Evolutionary conservation across 805 yeast species (phyloP), one percentile per base, ranked within the genome.

Genomic region (Jamesozyma hellenica): DNA sequence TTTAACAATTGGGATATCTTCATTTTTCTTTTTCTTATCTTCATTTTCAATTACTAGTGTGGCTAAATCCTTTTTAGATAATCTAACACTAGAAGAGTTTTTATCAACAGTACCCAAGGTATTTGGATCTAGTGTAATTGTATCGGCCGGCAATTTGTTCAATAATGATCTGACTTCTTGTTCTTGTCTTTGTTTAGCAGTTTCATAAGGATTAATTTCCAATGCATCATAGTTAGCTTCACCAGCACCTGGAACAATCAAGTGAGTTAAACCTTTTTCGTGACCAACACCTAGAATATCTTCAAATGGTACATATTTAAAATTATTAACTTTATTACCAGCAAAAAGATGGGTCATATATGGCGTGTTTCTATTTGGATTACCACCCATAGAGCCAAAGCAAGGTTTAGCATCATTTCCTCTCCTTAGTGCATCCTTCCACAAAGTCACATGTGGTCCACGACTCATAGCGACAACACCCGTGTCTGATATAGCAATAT

Each of bases 221-320:
- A 87, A 63, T 3, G 97, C 87, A 67, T 92, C 98, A 60, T 75
- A 87, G 64, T 92, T 92, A 45, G 98, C 96, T 66, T 92, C 98
- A 68, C 98, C 98, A 32, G 96, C 70, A 19, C 98, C 98, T 31
- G 98, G 98, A 42, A 92, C 72, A 49, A 92, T 81, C 44, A 92
- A 50, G n/a, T 92, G 79, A n/a, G 80, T 74, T 31, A 87, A 70
- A 34, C 96, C 95, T 1, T 65, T 62, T 37, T 74, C 69, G 57
- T 86, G 94, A 2, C 96, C 96, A 10, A 82, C 74, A 19, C 96
- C 95, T 18, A 92, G 68, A n/a, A 90, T 67, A 82, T 92, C 98
- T 66, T 92, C 98, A 62, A 80, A 92, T 12, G 98, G 98, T 29
- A 90, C 94, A 58, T 80, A 87, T 52, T 72, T 73, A 31, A 77